Evolutionary conservation across 1,139 yeast genomes (phyloP).

Genomic region (Scheffersomyces cryptocercus): DNA sequence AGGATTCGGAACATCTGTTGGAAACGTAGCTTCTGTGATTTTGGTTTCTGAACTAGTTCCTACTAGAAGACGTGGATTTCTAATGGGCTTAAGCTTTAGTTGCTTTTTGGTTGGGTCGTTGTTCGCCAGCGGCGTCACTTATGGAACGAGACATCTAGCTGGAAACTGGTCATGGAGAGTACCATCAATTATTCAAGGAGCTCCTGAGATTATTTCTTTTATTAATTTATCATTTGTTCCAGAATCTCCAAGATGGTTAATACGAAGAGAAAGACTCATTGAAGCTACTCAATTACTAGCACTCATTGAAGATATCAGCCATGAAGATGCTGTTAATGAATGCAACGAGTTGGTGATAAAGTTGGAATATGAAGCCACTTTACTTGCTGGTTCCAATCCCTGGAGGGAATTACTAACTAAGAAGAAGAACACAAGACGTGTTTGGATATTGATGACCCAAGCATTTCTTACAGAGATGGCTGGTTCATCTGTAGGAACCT

Average conservation of each 20-base stretch:
- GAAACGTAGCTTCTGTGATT: conserved; percentile 11
- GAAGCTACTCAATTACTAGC: conserved; percentile 11
- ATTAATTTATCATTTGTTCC: conserved; percentile 13
- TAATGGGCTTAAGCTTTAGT: not conserved
- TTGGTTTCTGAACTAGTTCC: conserved; percentile 17
- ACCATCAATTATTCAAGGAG: conserved; percentile 16
- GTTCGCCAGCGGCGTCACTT: conserved; percentile 9
- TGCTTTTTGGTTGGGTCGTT: conserved; percentile 10
- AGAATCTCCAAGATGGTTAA: conserved; percentile 16
- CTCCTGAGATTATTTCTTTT: conserved; percentile 10
- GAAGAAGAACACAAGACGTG: conserved; percentile 11
- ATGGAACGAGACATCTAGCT: conserved; percentile 11
- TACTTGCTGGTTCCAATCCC: conserved; percentile 6
- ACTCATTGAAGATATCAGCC: conserved; percentile 7
- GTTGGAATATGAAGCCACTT: not conserved
- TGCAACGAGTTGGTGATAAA: conserved; percentile 6
- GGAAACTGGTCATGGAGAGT: conserved; percentile 19
- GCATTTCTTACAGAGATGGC: conserved; percentile 15
- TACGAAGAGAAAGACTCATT: conserved; percentile 8
- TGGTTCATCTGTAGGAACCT: conserved; percentile 17
- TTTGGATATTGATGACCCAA: conserved; percentile 11
- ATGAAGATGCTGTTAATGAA: not conserved
- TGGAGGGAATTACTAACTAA: conserved; percentile 11
- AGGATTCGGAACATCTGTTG: conserved; percentile 14
- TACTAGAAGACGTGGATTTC: not conserved